Percentiles rank a stretch among this genome's conserved stretches.
phyloP scores from a whole-genome alignment of 164 flowering plant species.

The Liquidambar formosana region DNA sequence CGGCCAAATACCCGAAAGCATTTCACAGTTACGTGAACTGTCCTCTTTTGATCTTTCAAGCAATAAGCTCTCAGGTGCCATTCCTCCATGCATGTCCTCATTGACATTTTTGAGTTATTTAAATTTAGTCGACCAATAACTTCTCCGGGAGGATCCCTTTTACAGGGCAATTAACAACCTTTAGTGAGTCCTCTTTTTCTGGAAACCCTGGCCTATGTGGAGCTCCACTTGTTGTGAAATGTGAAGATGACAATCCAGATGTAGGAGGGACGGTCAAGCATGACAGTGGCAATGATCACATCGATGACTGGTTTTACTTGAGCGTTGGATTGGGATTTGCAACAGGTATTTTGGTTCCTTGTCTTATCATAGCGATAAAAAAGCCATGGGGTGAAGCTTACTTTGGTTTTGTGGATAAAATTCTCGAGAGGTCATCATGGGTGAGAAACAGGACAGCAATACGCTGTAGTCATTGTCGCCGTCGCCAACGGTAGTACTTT shows the following conservation, averaged over 20 bases:
- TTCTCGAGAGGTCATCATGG: not conserved
- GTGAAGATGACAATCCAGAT: slow-evolving; percentile 12
- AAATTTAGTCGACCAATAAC: slow-evolving; percentile 43
- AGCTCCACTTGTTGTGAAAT: slow-evolving; percentile 21
- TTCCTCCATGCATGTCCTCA: slow-evolving; percentile 39
- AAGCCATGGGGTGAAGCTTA: slow-evolving; percentile 38
- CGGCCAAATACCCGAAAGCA: slow-evolving; percentile 36
- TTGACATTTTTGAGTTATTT: slow-evolving; percentile 31
- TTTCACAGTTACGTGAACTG: slow-evolving; percentile 30
- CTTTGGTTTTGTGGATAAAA: slow-evolving; percentile 20
- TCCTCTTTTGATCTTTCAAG: slow-evolving; percentile 51
- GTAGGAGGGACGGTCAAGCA: not conserved
- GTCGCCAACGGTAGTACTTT: too few relatives aligned
- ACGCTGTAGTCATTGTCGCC: too few relatives aligned
- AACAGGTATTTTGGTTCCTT: slow-evolving; percentile 30
- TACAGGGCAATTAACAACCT: slow-evolving; percentile 32
- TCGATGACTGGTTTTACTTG: slow-evolving; percentile 34
- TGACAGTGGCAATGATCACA: not conserved
- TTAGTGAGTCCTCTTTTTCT: slow-evolving; percentile 22
- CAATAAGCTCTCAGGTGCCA: slow-evolving; percentile 43
- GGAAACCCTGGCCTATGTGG: slow-evolving; percentile 50
- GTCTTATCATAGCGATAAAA: slow-evolving; percentile 18
- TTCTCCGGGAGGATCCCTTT: slow-evolving; percentile 44
- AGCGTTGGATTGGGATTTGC: slow-evolving; percentile 47
- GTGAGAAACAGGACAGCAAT: too few relatives aligned